phyloP scores from a whole-genome alignment of 345 rosid genomes.

The Pelargonium nanum region DNA sequence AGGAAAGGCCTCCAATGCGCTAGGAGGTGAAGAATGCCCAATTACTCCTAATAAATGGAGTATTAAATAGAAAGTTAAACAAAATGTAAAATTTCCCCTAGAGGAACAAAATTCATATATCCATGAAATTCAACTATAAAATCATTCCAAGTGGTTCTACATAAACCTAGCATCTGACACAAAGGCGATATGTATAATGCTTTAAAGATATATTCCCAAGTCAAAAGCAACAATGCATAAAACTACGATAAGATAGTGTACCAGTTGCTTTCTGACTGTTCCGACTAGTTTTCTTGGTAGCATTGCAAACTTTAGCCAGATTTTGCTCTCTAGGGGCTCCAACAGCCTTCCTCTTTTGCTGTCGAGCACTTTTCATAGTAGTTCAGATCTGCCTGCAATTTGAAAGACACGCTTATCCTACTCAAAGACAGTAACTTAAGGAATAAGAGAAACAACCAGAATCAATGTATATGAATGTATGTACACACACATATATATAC shows the following conservation, averaged over 20 bases:
- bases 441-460: too few relatives aligned
- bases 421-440: background rate
- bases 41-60: slow-evolving; percentile 11
- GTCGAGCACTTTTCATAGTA: slow-evolving; percentile 21
- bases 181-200: background rate
- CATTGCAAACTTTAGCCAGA: slow-evolving; percentile 7
- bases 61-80: too few relatives aligned
- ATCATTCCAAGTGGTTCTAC: too few relatives aligned
- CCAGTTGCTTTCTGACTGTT: slow-evolving; percentile 15
- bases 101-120: too few relatives aligned
- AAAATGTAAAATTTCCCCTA: too few relatives aligned
- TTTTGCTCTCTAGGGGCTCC: slow-evolving; percentile 10
- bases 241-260: slow-evolving; percentile 5
- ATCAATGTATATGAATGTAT: too few relatives aligned
- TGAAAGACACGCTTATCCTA: background rate
- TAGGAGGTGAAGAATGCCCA: slow-evolving; percentile 18
- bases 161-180: too few relatives aligned
- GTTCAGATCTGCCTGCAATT: slow-evolving; percentile 7
- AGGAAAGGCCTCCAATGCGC: slow-evolving; percentile 11
- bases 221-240: background rate
- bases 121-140: too few relatives aligned
- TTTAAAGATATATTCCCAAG: background rate
- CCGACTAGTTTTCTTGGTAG: slow-evolving; percentile 12
- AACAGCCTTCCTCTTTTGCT: slow-evolving; percentile 12
- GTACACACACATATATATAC: too few relatives aligned